A percentile compares a stretch with the other conserved stretches of the same genome.
Conservation (phyloP, 331 rosid genomes). For the Quercus phellos region DNA sequence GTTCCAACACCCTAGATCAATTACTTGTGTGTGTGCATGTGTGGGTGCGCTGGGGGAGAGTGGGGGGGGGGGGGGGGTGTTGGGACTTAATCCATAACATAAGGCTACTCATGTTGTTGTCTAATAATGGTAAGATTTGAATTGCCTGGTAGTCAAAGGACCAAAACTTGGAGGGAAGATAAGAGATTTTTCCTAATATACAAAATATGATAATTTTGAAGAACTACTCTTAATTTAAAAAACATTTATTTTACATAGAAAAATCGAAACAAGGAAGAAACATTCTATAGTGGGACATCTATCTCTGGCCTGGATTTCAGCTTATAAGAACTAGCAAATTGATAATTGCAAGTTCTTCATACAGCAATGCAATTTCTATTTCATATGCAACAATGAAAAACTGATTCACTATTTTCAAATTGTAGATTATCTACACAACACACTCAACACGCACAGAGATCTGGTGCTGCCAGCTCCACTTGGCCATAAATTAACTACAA, state of each 20-base stretch:
- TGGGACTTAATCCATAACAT: neutral
- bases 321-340: neutral
- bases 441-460: neutral
- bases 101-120: neutral
- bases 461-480: neutral
- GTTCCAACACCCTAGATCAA: neutral
- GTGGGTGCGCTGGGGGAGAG: no score
- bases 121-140: neutral
- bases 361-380: neutral
- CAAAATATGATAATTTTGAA: neutral
- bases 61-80: no score
- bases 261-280: neutral
- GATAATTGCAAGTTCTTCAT: neutral
- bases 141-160: neutral
- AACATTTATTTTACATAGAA: neutral
- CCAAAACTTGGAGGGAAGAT: neutral
- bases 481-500: slow-evolving; percentile 1
- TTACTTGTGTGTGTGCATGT: neutral
- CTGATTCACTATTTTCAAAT: neutral
- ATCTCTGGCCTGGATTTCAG: neutral
- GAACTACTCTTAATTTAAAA: neutral
- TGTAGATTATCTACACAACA: neutral
- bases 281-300: neutral
- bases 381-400: neutral
- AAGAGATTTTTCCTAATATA: neutral